Evolutionary conservation across 2,329 filamentous ascomycete genomes (phyloP).

Genomic region (Cladophialophora bantiana): DNA sequence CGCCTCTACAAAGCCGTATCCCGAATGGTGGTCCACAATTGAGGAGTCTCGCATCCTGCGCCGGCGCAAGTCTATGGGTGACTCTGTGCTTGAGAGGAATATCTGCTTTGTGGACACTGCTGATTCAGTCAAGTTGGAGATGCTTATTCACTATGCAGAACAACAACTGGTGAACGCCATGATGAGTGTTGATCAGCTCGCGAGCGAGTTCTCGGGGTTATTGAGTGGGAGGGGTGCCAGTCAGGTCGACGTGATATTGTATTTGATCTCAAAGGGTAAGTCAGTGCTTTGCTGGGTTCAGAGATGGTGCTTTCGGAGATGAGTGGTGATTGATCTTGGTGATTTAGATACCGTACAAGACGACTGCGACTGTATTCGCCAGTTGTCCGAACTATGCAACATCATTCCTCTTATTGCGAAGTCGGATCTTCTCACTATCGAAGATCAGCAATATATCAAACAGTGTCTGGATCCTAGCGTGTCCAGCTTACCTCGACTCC

Average conservation of each 20-base stretch:
- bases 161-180: constrained; percentile 69
- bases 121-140: constrained; percentile 60
- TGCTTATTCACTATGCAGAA: constrained; percentile 73
- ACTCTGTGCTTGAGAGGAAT: constrained; percentile 85
- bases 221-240: constrained; percentile 82
- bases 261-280: constrained; percentile 77
- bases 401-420: constrained; percentile 83
- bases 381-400: constrained; percentile 76
- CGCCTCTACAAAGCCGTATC: constrained; percentile 83
- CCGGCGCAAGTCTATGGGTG: constrained; percentile 74
- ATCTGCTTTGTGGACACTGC: constrained; percentile 91
- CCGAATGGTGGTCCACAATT: constrained; percentile 85
- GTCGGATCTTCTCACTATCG: constrained; percentile 70
- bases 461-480: constrained; percentile 54
- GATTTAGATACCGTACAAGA: constrained; percentile 61
- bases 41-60: constrained; percentile 68
- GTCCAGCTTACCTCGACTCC: constrained; percentile 32
- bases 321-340: constrained; percentile 3
- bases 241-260: constrained; percentile 84
- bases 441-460: constrained; percentile 67
- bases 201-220: constrained; percentile 76
- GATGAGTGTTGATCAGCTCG: constrained; percentile 67
- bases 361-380: constrained; percentile 75
- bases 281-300: background rate
- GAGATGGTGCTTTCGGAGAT: background rate